Conservation (phyloP, 108 stramenopile genomes). For the Bacterosira constricta region DNA sequence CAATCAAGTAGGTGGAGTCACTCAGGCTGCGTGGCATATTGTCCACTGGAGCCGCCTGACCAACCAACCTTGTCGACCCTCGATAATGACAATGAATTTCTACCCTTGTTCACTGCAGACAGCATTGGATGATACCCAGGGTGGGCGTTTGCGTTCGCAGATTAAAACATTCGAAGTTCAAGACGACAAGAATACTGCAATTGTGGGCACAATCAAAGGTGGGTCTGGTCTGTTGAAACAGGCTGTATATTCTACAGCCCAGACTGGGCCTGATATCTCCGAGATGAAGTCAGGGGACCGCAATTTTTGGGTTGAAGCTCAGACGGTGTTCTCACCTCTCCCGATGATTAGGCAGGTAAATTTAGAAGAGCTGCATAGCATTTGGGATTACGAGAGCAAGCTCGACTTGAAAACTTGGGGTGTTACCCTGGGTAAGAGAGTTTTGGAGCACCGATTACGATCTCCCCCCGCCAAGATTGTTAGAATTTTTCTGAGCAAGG, state of each 20-base stretch:
- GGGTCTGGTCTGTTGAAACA: too few relatives aligned
- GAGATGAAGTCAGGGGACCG: too few relatives aligned
- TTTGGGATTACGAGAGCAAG: conserved; percentile 16
- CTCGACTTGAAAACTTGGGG: background rate
- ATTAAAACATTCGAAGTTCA: too few relatives aligned
- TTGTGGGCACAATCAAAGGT: too few relatives aligned
- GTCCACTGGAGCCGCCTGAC: background rate
- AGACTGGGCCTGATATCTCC: too few relatives aligned
- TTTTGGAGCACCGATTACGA: too few relatives aligned
- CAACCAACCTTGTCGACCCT: background rate
- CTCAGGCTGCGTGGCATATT: background rate
- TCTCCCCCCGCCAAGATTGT: too few relatives aligned
- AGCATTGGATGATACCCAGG: background rate
- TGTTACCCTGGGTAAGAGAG: too few relatives aligned
- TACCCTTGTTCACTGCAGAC: background rate
- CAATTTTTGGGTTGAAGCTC: conserved; percentile 3
- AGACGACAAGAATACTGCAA: too few relatives aligned
- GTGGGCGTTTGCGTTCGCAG: too few relatives aligned
- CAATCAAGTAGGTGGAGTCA: background rate
- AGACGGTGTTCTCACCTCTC: background rate
- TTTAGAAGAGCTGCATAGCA: background rate
- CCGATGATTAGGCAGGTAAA: background rate
- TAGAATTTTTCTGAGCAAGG: too few relatives aligned
- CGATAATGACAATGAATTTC: background rate
- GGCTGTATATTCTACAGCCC: too few relatives aligned